phyloP scores from a whole-genome alignment of 805 yeast species.

The Zygosaccharomyces gambellarensis region DNA sequence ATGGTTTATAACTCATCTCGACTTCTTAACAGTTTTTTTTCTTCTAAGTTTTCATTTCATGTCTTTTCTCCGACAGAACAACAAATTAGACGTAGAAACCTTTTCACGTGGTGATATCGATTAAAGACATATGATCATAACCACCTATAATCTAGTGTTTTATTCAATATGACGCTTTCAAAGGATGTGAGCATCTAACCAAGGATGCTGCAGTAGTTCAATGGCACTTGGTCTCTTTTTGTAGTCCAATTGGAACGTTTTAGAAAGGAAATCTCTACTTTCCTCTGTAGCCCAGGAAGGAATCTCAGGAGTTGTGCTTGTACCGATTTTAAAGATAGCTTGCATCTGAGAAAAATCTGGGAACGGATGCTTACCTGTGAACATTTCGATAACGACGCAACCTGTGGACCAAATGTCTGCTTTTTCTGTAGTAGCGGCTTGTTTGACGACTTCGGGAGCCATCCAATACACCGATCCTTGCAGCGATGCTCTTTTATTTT shows the following conservation, averaged over 20 bases:
- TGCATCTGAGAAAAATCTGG: slow-evolving; percentile 96
- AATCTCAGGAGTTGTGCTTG: slow-evolving; percentile 70
- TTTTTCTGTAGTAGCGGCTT: slow-evolving; percentile 81
- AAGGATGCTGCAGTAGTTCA: slow-evolving; percentile 54
- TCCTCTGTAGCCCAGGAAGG: slow-evolving; percentile 69
- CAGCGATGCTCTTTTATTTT: slow-evolving; percentile 63
- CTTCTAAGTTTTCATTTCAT: background rate
- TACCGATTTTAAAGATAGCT: slow-evolving; percentile 91
- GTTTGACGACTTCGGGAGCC: slow-evolving; percentile 99
- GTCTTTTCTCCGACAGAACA: background rate
- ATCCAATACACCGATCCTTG: slow-evolving; percentile 98
- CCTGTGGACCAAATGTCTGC: slow-evolving; percentile 99
- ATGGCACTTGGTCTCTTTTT: slow-evolving; percentile 68
- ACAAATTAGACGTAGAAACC: background rate
- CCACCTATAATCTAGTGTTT: background rate
- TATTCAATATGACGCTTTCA: background rate
- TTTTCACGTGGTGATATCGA: background rate
- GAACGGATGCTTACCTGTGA: slow-evolving; percentile 93
- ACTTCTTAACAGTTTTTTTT: background rate
- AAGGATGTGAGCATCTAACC: slow-evolving; percentile 29
- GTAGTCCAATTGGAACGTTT: slow-evolving; percentile 73
- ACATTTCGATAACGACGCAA: slow-evolving; percentile 89
- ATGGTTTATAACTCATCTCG: background rate
- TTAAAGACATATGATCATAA: background rate
- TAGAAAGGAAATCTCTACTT: slow-evolving; percentile 58